Base-by-base conservation (phyloP, 768 basidiomycete species). In the Termitomyces titanicus region DNA sequence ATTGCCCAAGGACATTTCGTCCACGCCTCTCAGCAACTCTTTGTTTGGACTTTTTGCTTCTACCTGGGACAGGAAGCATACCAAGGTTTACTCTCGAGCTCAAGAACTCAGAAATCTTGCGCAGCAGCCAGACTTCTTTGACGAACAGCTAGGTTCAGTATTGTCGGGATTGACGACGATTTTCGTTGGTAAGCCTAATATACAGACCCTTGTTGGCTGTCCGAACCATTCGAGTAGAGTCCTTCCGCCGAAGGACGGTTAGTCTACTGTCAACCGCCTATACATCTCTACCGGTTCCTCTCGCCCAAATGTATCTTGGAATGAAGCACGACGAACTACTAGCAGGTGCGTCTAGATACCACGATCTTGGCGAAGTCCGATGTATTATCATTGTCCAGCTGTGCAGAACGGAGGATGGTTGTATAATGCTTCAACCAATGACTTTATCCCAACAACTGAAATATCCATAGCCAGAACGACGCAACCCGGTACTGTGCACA, bases 201-300 rank as follows among this genome's bases (percentile, higher is more conserved):
- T 24, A 39, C 35, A 27, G 33, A 29, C 31, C 27, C 40, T 38
- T 20, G 25, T 17, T 37, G 44, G 25, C 44, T 56, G 8, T 20
- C 34, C 20, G 50, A 47, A 51, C 51, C 17, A 44, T 52, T 43
- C 7, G 51, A 27, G 17, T 38, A 90, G 88, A 80, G 3, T 65
- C 74, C 9, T 89, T 89, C 69, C 82, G 85, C 42, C 63, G 64
- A 53, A 76, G 82, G 56, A 84, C 83, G 0, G 77, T 86, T 57
- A 61, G 62, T 1, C 72, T 89, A 9, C 61, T 89, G 20, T 78
- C 82, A 9, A 80, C 75, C 61, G 85, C 85, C n/a, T 89, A 88
- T 67, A 77, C 80, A 3, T 82, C 84, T 1, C 69, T 91, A 22
- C 78, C 82, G 12, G 56, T 84, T 11, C 53, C 76, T 2, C 72